Percentiles rank a stretch among this genome's conserved stretches.
Evolutionary conservation across 2,329 filamentous ascomycete genomes (phyloP).

Genomic region (Cladosporium sp.): DNA sequence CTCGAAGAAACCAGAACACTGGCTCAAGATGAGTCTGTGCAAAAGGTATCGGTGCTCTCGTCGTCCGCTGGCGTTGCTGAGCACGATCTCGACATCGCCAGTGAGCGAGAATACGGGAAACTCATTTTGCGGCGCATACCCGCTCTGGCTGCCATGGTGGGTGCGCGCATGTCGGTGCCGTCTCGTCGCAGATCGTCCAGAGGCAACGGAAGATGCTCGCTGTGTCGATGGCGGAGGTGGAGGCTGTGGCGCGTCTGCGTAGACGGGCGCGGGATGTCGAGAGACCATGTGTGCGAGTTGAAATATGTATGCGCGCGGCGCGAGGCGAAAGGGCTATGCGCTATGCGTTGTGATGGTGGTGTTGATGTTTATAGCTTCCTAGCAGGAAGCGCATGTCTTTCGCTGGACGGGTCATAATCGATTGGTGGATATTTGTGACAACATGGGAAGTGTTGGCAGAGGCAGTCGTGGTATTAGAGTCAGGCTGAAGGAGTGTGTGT

Average conservation of each 20-base stretch:
- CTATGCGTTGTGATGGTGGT: not conserved
- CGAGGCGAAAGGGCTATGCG: not conserved
- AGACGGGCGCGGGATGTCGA: conserved; percentile 30
- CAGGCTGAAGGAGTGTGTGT: not conserved
- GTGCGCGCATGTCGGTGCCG: conserved; percentile 79
- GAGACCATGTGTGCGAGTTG: conserved; percentile 29
- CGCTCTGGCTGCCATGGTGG: conserved; percentile 66
- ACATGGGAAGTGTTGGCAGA: not conserved
- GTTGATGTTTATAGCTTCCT: conserved; percentile 1
- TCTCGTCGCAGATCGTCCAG: conserved; percentile 58
- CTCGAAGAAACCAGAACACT: conserved; percentile 94
- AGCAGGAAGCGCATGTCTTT: conserved; percentile 13
- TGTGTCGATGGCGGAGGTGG: conserved; percentile 10
- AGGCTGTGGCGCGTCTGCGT: conserved; percentile 27
- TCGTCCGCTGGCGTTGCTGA: conserved; percentile 62
- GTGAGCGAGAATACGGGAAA: conserved; percentile 89
- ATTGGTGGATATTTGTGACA: not conserved
- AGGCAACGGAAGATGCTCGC: conserved; percentile 64
- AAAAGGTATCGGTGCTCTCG: conserved; percentile 83
- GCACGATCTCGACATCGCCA: conserved; percentile 88
- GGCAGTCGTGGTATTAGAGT: not conserved
- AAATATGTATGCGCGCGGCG: not conserved
- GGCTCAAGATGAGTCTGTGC: conserved; percentile 81
- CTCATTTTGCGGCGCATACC: conserved; percentile 76
- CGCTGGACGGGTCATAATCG: conserved; percentile 9